Conservation (phyloP, 805 yeast species). For the Metschnikowia chrysomelidarum region DNA sequence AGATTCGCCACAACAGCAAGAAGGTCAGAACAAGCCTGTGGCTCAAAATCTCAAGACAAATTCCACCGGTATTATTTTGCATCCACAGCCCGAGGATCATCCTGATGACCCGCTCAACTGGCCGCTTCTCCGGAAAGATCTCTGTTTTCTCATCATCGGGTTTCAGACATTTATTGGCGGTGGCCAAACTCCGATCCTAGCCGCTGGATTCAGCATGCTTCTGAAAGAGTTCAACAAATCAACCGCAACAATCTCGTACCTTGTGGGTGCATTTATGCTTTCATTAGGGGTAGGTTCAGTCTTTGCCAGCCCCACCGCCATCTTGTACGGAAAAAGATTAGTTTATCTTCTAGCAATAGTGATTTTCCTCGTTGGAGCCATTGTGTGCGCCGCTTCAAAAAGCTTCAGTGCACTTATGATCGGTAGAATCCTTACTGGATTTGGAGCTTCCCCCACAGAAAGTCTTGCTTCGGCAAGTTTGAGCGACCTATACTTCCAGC, state of each 20-base stretch:
- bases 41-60: slow-evolving; percentile 42
- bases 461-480: slow-evolving; percentile 59
- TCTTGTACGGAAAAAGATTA: slow-evolving; percentile 54
- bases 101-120: slow-evolving; percentile 68
- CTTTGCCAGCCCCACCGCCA: slow-evolving; percentile 56
- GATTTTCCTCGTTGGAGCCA: slow-evolving; percentile 48
- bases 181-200: slow-evolving; percentile 59
- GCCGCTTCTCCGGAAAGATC: slow-evolving; percentile 59
- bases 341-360: slow-evolving; percentile 50
- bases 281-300: slow-evolving; percentile 59
- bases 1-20: neutral
- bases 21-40: too few relatives aligned
- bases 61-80: slow-evolving; percentile 47
- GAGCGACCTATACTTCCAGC: slow-evolving; percentile 60
- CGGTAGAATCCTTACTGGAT: slow-evolving; percentile 56
- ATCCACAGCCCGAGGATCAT: slow-evolving; percentile 62
- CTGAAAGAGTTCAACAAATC: slow-evolving; percentile 43
- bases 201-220: slow-evolving; percentile 50
- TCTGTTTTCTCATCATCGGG: slow-evolving; percentile 52
- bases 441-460: slow-evolving; percentile 62
- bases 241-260: slow-evolving; percentile 44
- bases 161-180: slow-evolving; percentile 59
- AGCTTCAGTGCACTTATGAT: slow-evolving; percentile 52
- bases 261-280: slow-evolving; percentile 60
- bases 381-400: slow-evolving; percentile 53